Base-by-base conservation (phyloP, 495 filamentous ascomycete species). In the Penicillium goetzii region DNA sequence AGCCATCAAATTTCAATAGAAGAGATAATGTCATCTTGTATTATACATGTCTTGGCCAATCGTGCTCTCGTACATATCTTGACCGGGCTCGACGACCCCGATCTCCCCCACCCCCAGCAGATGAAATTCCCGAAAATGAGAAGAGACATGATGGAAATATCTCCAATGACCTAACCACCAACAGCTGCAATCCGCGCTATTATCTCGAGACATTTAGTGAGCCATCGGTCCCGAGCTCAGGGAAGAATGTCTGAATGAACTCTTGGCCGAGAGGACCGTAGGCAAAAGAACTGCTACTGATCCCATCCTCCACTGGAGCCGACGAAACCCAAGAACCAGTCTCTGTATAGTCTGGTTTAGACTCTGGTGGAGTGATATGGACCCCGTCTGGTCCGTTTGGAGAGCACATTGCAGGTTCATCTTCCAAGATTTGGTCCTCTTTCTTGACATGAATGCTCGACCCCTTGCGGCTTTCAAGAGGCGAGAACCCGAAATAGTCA, bases 211-310 rank as follows among this genome's bases (percentile, higher is more conserved):
- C 36, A 40, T 5, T 17, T 15, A 47, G 10, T 12, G 50, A n/a
- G 3, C 9, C 26, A 53, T 53, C 50, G 30, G 1, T 33, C 8
- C 7, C 25, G 33, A 53, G 50, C 26, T 53, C 50, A 21, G 50
- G 50, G 23, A 53, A 53, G 28, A 53, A 53, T 21, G 50, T n/a
- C 5, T 33, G 50, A 53, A 53, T 53, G 15, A 53, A 53, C 1
- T 53, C 50, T 15, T 17, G 26, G 9, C n/a, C 50, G 6, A 53
- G 50, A n/a, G 23, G 17, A 9, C 50, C 26, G 15, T 53, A 53
- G 28, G 50, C 50, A 33, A 32, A 28, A 1, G 50, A n/a, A n/a
- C n/a, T 6, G 50, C 15, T 7, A 8, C 41, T 8, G 9, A 25
- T 10, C 43, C 9, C 43, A 47, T 23, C 43, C 19, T 25, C 43